Evolutionary conservation across 129 eudicot genomes (phyloP).

Genomic region (Tagetes patula): DNA sequence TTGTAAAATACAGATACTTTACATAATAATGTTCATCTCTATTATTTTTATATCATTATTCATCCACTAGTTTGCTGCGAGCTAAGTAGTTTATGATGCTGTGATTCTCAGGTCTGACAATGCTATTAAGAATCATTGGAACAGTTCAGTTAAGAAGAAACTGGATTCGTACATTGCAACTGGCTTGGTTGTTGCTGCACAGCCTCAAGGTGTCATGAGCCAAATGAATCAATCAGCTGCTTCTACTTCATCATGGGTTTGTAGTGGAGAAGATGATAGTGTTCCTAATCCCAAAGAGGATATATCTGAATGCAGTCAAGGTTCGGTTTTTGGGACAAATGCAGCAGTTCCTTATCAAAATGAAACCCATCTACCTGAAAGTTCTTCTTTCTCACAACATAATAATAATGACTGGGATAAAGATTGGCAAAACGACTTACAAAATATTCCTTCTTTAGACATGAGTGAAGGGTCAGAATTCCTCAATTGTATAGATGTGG

Average conservation of each 20-base stretch:
- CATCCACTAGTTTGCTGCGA: background rate
- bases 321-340: conserved; percentile 49
- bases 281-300: conserved; percentile 55
- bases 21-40: background rate
- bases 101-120: conserved; percentile 65
- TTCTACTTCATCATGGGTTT: conserved; percentile 43
- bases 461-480: conserved; percentile 49
- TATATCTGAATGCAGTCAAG: conserved; percentile 82
- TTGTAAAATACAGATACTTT: background rate
- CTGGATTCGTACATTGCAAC: conserved; percentile 35
- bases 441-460: conserved; percentile 51
- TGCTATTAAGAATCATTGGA: conserved; percentile 46
- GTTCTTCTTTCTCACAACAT: conserved; percentile 42
- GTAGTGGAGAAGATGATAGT: conserved; percentile 64
- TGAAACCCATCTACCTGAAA: conserved; percentile 47
- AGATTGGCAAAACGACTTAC: conserved; percentile 52
- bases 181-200: conserved; percentile 31
- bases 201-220: conserved; percentile 33
- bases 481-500: conserved; percentile 41
- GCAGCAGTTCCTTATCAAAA: conserved; percentile 31
- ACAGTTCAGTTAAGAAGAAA: conserved; percentile 43
- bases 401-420: conserved; percentile 43
- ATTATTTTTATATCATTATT: background rate
- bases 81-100: conserved; percentile 13
- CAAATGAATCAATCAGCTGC: conserved; percentile 53